These are phyloP conservation scores for Acanthamoeba lenticulata DNA, from an alignment of 208 protist genomes.

Conservation along the genomic window DNA sequence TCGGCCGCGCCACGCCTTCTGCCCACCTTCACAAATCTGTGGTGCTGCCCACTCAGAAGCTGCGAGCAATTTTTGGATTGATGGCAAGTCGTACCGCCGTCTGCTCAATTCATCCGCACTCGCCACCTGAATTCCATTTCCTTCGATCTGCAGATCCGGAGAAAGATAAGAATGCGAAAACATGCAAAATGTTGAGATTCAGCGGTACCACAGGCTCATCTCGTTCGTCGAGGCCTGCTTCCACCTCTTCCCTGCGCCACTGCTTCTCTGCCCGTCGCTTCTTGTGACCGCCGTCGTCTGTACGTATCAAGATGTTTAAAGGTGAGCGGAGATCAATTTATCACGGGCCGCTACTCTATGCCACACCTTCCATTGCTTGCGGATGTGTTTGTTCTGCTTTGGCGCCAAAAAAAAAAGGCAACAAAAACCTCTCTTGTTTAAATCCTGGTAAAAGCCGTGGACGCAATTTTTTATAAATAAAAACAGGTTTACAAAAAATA, in stretches of 20 bases:
- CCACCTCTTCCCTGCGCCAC: slow-evolving; percentile 32
- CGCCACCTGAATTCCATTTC: not conserved
- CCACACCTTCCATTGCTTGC: no score
- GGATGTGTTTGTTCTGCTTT: no score
- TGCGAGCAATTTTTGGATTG: not conserved
- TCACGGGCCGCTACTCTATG: no score
- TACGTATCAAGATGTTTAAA: not conserved
- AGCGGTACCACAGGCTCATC: slow-evolving; percentile 25
- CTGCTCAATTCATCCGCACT: not conserved
- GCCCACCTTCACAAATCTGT: not conserved
- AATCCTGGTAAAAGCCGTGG: no score
- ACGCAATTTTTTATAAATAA: no score
- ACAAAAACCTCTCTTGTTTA: no score
- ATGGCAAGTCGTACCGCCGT: not conserved
- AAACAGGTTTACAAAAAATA: no score
- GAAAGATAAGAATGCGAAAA: no score
- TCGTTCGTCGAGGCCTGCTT: slow-evolving; percentile 7
- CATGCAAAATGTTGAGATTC: no score
- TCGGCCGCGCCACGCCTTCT: not conserved
- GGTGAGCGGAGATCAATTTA: no score
- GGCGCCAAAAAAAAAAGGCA: no score
- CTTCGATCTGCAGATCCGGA: not conserved
- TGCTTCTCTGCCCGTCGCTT: slow-evolving; percentile 29
- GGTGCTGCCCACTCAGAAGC: not conserved
- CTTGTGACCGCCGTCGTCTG: not conserved